A percentile compares a stretch with the other conserved stretches of the same genome.
Evolutionary conservation across 768 basidiomycete species (phyloP).

Genomic region (Arthromyces matolae): DNA sequence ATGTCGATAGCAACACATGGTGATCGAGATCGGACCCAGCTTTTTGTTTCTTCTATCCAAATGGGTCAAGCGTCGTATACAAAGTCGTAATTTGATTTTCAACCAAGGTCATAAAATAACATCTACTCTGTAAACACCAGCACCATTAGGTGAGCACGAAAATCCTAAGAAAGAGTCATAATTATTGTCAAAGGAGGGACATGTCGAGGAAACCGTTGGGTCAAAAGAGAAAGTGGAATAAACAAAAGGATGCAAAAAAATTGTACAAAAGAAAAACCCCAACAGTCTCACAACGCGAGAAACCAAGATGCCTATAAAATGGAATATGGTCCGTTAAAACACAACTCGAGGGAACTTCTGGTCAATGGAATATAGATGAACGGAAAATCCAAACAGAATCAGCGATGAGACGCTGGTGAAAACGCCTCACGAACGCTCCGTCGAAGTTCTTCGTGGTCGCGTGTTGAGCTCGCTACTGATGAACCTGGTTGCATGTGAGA

Average conservation of each 20-base stretch:
- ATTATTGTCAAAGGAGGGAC: constrained; percentile 6
- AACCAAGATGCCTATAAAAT: constrained; percentile 3
- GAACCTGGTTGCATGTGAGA: constrained; percentile 71
- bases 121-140: constrained; percentile 10
- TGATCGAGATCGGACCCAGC: constrained; percentile 3
- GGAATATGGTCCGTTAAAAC: constrained; percentile 12
- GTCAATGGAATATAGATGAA: not conserved
- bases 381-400: constrained; percentile 11
- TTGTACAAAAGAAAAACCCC: constrained; percentile 17
- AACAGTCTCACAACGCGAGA: constrained; percentile 10
- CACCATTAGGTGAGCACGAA: constrained; percentile 10
- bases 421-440: constrained; percentile 83
- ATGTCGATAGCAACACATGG: not conserved
- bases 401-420: constrained; percentile 58
- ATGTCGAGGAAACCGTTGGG: constrained; percentile 4
- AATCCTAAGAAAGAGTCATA: constrained; percentile 8
- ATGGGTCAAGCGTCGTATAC: no score
- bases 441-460: constrained; percentile 78
- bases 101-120: constrained; percentile 4
- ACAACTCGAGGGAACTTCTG: constrained; percentile 3
- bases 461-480: constrained; percentile 58
- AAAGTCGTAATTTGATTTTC: no score
- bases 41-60: constrained; percentile 9
- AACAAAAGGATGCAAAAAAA: constrained; percentile 8
- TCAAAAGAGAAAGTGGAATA: constrained; percentile 11